Evolutionary conservation across 106 monocot genomes (phyloP).

Genomic region (Acorus gramineus): DNA sequence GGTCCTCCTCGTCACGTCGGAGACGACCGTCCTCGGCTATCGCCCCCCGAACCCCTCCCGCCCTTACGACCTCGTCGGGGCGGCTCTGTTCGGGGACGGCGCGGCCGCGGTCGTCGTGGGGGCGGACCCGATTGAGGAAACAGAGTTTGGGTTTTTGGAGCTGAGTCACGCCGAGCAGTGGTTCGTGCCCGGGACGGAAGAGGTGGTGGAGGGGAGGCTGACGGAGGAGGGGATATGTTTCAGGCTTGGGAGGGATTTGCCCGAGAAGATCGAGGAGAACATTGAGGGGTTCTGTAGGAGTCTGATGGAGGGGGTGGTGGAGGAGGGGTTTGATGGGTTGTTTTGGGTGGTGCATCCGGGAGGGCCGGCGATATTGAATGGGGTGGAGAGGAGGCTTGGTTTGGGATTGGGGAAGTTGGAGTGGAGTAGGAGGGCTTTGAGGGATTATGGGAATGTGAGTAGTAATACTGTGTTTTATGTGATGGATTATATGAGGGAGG

Average conservation of each 20-base stretch:
- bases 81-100: constrained; percentile 79
- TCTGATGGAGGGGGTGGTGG: constrained; percentile 18
- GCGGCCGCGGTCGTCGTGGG: constrained; percentile 65
- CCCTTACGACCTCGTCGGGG: constrained; percentile 78
- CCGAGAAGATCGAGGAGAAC: constrained; percentile 46
- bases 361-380: constrained; percentile 76
- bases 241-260: constrained; percentile 62
- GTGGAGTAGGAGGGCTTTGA: constrained; percentile 53
- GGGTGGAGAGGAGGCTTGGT: constrained; percentile 46
- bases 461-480: constrained; percentile 80
- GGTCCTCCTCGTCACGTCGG: constrained; percentile 59
- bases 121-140: constrained; percentile 24
- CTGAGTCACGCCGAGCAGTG: constrained; percentile 39
- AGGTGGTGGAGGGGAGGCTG: constrained; percentile 50
- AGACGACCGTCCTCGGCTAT: constrained; percentile 70
- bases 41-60: constrained; percentile 51
- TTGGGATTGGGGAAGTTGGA: constrained; percentile 57
- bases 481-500: constrained; percentile 71
- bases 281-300: constrained; percentile 47
- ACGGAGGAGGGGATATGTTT: constrained; percentile 70
- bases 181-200: constrained; percentile 57
- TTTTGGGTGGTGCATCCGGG: constrained; percentile 93
- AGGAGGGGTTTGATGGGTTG: constrained; percentile 42
- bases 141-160: constrained; percentile 43
- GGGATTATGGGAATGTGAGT: constrained; percentile 73